Conservation (phyloP, 2,329 filamentous ascomycete genomes). For the Aspergillus hiratsukae region DNA sequence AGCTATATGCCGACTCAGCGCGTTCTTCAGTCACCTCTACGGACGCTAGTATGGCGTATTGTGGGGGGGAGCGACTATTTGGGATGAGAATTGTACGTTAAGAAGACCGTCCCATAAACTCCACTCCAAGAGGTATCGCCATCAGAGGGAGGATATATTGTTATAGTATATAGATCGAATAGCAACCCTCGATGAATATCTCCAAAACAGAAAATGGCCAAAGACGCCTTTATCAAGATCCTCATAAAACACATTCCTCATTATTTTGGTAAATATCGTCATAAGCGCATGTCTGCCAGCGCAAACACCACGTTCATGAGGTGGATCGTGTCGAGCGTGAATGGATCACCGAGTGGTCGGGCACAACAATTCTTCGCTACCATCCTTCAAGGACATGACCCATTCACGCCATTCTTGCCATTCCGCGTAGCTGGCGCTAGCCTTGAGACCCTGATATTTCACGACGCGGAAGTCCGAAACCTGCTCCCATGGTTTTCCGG, state of each 20-base stretch:
- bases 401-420: conserved; percentile 78
- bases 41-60: background rate
- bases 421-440: conserved; percentile 64
- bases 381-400: conserved; percentile 44
- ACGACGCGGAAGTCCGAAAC: conserved; percentile 70
- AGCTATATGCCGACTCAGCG: no score
- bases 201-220: background rate
- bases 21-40: background rate
- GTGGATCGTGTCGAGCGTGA: background rate
- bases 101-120: background rate
- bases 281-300: background rate
- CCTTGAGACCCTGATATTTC: conserved; percentile 81
- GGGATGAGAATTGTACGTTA: background rate
- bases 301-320: background rate
- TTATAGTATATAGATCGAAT: background rate
- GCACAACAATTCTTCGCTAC: conserved; percentile 20
- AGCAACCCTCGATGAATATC: background rate
- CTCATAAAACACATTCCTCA: background rate
- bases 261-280: background rate
- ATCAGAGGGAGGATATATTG: background rate
- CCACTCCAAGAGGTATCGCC: background rate
- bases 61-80: background rate
- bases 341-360: background rate
- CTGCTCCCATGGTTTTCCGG: conserved; percentile 61
- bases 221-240: background rate